A percentile compares a stretch with the other conserved stretches of the same genome.
phyloP scores from a whole-genome alignment of 2,329 filamentous ascomycete species.

The Cladosporium sp. region DNA sequence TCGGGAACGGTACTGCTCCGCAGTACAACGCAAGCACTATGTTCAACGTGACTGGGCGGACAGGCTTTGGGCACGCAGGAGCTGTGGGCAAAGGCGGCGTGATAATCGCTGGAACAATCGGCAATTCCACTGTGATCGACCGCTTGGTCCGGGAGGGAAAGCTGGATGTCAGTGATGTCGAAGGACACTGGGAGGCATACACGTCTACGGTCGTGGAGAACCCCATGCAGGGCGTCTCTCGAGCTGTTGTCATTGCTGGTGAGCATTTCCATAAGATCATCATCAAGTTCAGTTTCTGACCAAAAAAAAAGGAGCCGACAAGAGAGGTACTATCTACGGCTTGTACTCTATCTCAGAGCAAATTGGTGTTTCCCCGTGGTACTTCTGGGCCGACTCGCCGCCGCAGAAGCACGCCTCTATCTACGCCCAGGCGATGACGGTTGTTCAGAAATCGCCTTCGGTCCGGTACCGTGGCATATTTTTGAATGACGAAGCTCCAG shows the following conservation, averaged over 20 bases:
- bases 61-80: constrained; percentile 28
- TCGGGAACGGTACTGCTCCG: constrained; percentile 37
- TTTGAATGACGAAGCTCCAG: constrained; percentile 67
- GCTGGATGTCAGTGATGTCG: constrained; percentile 54
- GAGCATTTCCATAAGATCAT: constrained; percentile 12
- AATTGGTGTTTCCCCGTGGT: constrained; percentile 68
- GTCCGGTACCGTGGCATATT: constrained; percentile 68
- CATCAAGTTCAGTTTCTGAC: not conserved
- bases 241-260: constrained; percentile 63
- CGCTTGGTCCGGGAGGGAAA: constrained; percentile 51
- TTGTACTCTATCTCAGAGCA: constrained; percentile 69
- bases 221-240: constrained; percentile 53
- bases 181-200: constrained; percentile 68
- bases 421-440: constrained; percentile 51
- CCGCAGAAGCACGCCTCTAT: constrained; percentile 49
- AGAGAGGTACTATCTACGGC: constrained; percentile 64
- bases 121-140: constrained; percentile 60
- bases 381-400: constrained; percentile 64
- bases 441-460: constrained; percentile 56
- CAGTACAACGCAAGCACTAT: constrained; percentile 35
- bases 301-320: constrained; percentile 49
- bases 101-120: constrained; percentile 66
- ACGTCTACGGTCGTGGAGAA: constrained; percentile 54
- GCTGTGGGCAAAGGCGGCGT: constrained; percentile 33
- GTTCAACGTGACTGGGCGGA: constrained; percentile 39